A percentile compares a stretch with the other conserved stretches of the same genome.
phyloP scores from a whole-genome alignment of 2,329 filamentous ascomycete species.

The Exophiala sp. region DNA sequence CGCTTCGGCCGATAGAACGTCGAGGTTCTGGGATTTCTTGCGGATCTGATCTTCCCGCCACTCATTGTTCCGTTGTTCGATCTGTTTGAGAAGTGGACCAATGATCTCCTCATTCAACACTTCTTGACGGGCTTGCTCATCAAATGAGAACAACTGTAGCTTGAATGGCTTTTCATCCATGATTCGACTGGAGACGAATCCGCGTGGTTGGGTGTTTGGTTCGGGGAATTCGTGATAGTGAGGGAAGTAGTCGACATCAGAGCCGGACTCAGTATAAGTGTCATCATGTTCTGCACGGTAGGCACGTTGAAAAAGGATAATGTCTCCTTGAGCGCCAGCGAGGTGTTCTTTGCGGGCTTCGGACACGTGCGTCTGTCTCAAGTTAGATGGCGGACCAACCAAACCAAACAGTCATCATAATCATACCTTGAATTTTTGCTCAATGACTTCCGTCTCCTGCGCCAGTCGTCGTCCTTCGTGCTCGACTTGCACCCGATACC shows the following conservation, averaged over 20 bases:
- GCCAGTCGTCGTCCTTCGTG: constrained; percentile 31
- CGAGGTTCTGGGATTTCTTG: constrained; percentile 18
- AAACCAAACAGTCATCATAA: constrained; percentile 7
- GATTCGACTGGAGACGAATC: constrained; percentile 26
- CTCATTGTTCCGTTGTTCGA: constrained; percentile 20
- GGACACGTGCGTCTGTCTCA: constrained; percentile 30
- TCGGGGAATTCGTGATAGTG: constrained; percentile 27
- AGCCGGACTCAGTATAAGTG: constrained; percentile 37
- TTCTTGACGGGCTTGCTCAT: constrained; percentile 25
- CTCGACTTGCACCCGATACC: constrained; percentile 34
- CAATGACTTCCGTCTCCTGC: constrained; percentile 33
- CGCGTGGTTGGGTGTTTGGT: constrained; percentile 22
- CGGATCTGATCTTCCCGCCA: constrained; percentile 13
- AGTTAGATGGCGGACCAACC: constrained; percentile 10
- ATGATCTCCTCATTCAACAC: constrained; percentile 28
- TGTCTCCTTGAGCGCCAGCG: constrained; percentile 37
- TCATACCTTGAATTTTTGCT: constrained; percentile 30
- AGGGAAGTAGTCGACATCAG: constrained; percentile 31
- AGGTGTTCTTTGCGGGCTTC: constrained; percentile 33
- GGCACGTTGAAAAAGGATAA: constrained; percentile 38
- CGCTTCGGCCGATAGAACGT: constrained; percentile 21
- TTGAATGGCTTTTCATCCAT: constrained; percentile 28
- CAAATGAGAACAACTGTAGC: constrained; percentile 18
- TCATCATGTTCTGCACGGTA: constrained; percentile 38
- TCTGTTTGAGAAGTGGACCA: constrained; percentile 22